These are phyloP conservation scores for Calamus simplicifolius DNA, from an alignment of 176 grass and related monocot species.

Conservation along the genomic window DNA sequence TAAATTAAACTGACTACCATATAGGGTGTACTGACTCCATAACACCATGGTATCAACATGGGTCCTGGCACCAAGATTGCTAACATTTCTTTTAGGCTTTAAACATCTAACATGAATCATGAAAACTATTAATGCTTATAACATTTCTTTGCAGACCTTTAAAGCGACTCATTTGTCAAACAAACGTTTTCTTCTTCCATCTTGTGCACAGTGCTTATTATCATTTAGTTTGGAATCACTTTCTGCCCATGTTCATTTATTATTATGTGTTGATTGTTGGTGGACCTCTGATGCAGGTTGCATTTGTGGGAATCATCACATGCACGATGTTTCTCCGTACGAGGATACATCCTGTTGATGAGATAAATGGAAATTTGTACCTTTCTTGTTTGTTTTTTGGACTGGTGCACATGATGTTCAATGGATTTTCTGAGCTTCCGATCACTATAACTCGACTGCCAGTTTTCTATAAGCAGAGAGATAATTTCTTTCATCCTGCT, in stretches of 20 bases:
- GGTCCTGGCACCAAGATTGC: no score
- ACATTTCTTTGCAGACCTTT: no score
- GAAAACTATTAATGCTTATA: no score
- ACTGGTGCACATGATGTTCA: slow-evolving; percentile 71
- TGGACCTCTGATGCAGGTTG: slow-evolving; percentile 35
- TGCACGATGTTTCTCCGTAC: slow-evolving; percentile 62
- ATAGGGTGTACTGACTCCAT: no score
- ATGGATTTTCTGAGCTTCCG: slow-evolving; percentile 63
- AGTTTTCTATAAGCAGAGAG: slow-evolving; percentile 77
- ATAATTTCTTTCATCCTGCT: slow-evolving; percentile 66
- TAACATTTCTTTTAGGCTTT: no score
- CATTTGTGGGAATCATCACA: slow-evolving; percentile 52
- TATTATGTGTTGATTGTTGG: neutral
- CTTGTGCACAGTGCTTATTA: no score
- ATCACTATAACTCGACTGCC: slow-evolving; percentile 64
- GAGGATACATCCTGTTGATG: slow-evolving; percentile 56
- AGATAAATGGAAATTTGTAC: slow-evolving; percentile 50
- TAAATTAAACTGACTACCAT: no score
- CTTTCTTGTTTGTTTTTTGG: slow-evolving; percentile 68
- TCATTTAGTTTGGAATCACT: no score
- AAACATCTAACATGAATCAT: no score
- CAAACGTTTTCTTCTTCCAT: no score
- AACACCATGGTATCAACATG: no score
- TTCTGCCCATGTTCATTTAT: neutral
- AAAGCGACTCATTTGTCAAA: no score